phyloP scores from a whole-genome alignment of 352 stramenopile species.

The Thraustotheca clavata region DNA sequence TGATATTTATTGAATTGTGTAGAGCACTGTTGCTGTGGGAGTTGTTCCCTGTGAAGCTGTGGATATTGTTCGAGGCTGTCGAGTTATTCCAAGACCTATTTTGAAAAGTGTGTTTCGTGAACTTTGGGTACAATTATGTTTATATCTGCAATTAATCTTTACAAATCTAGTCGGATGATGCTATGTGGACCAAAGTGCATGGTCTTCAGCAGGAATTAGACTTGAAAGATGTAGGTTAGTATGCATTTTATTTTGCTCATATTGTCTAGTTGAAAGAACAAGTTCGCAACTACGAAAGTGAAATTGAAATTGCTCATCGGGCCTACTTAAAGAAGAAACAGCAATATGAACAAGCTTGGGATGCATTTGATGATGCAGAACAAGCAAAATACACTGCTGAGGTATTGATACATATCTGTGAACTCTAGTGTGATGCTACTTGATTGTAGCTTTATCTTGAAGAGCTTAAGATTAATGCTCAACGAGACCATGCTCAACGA shows the following conservation, averaged over 20 bases:
- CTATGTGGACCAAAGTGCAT: constrained; percentile 8
- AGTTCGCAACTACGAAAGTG: constrained; percentile 12
- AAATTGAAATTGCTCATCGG: background rate
- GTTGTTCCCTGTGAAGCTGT: constrained; percentile 14
- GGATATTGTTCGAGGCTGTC: background rate
- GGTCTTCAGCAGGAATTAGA: constrained; percentile 8
- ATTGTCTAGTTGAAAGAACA: constrained; percentile 3
- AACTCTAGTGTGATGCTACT: background rate
- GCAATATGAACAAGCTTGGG: background rate
- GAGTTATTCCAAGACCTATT: background rate
- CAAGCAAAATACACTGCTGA: constrained; percentile 7
- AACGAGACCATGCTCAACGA: constrained; percentile 10
- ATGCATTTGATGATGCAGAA: constrained; percentile 9
- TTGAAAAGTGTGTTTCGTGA: background rate
- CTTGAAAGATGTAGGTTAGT: background rate
- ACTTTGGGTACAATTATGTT: background rate
- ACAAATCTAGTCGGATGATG: constrained; percentile 9
- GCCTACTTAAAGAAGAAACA: background rate
- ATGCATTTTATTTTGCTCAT: background rate
- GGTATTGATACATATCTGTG: background rate
- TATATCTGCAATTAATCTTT: background rate
- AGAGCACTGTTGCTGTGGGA: background rate
- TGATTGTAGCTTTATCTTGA: constrained; percentile 6
- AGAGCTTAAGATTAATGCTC: constrained; percentile 5
- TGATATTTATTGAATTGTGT: no score